These are phyloP conservation scores for Phialophora tarda DNA, from an alignment of 2,329 filamentous ascomycete genomes.

Conservation along the genomic window DNA sequence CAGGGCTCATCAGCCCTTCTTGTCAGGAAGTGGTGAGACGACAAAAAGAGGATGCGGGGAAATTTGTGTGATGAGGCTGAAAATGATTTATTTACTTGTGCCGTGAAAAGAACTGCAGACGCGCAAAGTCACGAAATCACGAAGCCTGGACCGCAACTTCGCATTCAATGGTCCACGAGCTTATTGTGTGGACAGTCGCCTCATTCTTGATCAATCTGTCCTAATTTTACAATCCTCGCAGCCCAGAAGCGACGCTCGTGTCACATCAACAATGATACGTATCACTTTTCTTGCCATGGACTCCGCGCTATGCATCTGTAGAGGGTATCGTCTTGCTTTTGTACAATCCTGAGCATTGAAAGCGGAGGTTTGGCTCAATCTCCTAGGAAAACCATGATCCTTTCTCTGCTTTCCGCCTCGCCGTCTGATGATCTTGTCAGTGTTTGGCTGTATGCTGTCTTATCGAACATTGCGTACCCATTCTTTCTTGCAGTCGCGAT, in stretches of 20 bases:
- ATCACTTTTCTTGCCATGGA: not conserved
- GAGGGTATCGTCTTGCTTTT: slow-evolving; percentile 18
- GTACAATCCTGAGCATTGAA: slow-evolving; percentile 6
- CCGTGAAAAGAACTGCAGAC: not conserved
- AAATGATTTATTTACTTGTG: slow-evolving; percentile 4
- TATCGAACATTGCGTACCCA: slow-evolving; percentile 70
- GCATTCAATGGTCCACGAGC: not conserved
- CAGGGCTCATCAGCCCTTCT: slow-evolving; percentile 3
- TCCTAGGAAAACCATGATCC: slow-evolving; percentile 22
- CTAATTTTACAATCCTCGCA: slow-evolving; percentile 5
- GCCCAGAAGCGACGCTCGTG: not conserved
- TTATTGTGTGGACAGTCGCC: not conserved
- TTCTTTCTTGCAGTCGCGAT: slow-evolving; percentile 91
- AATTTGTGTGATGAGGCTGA: slow-evolving; percentile 17
- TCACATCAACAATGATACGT: not conserved
- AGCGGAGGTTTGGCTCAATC: slow-evolving; percentile 1
- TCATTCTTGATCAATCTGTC: not conserved
- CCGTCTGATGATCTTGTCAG: slow-evolving; percentile 25
- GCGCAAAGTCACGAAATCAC: not conserved
- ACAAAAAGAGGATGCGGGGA: slow-evolving; percentile 25
- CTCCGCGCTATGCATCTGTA: slow-evolving; percentile 24
- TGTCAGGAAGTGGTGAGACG: slow-evolving; percentile 5
- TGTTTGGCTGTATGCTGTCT: not conserved
- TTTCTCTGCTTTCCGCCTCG: slow-evolving; percentile 31
- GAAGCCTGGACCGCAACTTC: not conserved